Evolutionary conservation across 2,329 filamentous ascomycete genomes (phyloP), one percentile per base, ranked within the genome.

Genomic region (Claviceps humidiphila): DNA sequence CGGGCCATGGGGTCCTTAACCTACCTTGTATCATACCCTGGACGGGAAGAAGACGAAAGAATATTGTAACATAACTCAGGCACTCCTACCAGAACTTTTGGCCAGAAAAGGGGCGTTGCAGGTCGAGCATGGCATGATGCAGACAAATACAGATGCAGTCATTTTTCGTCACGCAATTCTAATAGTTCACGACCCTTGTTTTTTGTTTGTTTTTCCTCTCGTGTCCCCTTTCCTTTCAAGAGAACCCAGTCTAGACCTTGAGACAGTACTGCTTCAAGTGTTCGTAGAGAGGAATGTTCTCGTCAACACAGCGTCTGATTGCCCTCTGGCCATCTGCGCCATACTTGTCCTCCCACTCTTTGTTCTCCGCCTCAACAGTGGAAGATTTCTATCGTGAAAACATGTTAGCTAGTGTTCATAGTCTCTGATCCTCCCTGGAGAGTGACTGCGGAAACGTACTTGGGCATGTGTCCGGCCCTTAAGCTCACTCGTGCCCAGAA

Each of bases 181-280:
- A 9, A 30, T 30, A 30, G 13, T 22, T 9, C 44, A n/a, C 20
- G 13, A 22, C 9, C 42, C 7, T 47, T 37, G 1, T 24, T 30
- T 49, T 13, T 14, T 20, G 17, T 20, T 9, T 30, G 17, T 14
- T 14, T 14, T 7, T 47, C 4, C 24, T 37, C 24, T 24, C 30
- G n/a, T 34, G 4, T 17, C n/a, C 13, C n/a, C 39, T 14, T 34
- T 38, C n/a, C 11, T 41, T 30, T 11, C 9, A 11, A 24, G 26
- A 13, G 11, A n/a, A 17, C 3, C 41, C 13, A 13, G 5, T n/a
- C 40, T 67, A 80, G 56, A 80, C 71, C 66, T 79, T 78, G 62
- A 89, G 74, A 55, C 82, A 82, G 68, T 88, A 93, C 61, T 80
- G 76, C 76, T 86, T 90, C 67, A 93, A 70, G 64, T 90, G 89